Evolutionary conservation across 2,329 filamentous ascomycete genomes (phyloP).

Genomic region (Ceratocystis papillata): DNA sequence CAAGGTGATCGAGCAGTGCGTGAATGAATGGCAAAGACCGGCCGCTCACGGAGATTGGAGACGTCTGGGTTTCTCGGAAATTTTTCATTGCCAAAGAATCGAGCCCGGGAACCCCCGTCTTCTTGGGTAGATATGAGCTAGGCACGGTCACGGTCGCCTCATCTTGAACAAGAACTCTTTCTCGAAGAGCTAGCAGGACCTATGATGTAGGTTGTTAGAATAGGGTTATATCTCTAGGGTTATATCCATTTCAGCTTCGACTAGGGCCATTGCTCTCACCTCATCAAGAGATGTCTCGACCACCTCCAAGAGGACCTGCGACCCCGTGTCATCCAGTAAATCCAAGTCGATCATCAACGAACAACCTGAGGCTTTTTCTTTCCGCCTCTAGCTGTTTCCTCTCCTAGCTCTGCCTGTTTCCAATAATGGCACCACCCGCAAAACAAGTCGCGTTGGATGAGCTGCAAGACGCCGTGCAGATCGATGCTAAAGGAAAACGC

Average conservation of each 20-base stretch:
- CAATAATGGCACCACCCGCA: conserved; percentile 48
- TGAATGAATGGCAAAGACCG: conserved; percentile 47
- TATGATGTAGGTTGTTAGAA: conserved; percentile 27
- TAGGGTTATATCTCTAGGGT: conserved; percentile 27
- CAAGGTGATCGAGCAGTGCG: conserved; percentile 42
- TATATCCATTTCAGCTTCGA: conserved; percentile 19
- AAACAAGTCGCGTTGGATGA: conserved; percentile 43
- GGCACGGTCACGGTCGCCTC: conserved; percentile 14
- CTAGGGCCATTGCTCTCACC: conserved; percentile 36
- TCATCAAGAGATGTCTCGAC: conserved; percentile 49
- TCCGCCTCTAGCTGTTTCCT: background rate
- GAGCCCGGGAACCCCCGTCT: conserved; percentile 37
- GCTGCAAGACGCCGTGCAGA: conserved; percentile 41
- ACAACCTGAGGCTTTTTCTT: background rate
- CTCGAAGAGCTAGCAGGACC: conserved; percentile 25
- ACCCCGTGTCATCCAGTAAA: conserved; percentile 37
- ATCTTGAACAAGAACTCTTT: conserved; percentile 24
- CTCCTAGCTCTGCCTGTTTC: background rate
- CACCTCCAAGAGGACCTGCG: conserved; percentile 43
- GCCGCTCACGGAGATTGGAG: conserved; percentile 42
- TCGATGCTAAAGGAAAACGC: conserved; percentile 39
- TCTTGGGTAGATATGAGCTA: conserved; percentile 27
- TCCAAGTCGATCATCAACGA: conserved; percentile 28
- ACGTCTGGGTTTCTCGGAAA: conserved; percentile 39
- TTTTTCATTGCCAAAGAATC: conserved; percentile 39